phyloP scores from a whole-genome alignment of 2,329 filamentous ascomycete genomes.

The Monosporascus sp. region DNA sequence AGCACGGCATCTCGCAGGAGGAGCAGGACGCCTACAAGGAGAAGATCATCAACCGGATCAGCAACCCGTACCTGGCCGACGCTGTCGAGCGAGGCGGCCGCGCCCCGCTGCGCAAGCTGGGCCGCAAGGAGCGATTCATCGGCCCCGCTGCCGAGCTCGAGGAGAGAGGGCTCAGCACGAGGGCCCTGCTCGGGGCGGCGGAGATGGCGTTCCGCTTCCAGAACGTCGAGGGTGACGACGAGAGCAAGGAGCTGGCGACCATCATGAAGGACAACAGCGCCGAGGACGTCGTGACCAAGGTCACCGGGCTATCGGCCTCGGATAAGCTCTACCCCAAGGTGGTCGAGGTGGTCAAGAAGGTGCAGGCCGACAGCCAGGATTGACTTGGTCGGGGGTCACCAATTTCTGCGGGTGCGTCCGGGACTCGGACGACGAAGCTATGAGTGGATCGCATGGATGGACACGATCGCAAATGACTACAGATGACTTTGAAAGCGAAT shows the following conservation, averaged over 20 bases:
- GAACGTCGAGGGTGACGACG: slow-evolving; percentile 85
- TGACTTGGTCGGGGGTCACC: slow-evolving; percentile 25
- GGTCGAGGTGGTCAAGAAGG: slow-evolving; percentile 73
- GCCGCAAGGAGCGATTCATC: slow-evolving; percentile 92
- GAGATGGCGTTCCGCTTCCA: slow-evolving; percentile 96
- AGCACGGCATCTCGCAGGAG: slow-evolving; percentile 70
- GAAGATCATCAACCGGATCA: slow-evolving; percentile 88
- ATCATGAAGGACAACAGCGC: slow-evolving; percentile 72
- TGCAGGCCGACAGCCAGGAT: slow-evolving; percentile 61
- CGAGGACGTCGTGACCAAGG: slow-evolving; percentile 69
- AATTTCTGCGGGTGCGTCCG: not conserved
- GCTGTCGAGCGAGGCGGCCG: slow-evolving; percentile 92
- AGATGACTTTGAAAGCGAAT: not conserved
- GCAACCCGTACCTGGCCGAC: slow-evolving; percentile 89
- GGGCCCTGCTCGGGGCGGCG: slow-evolving; percentile 71
- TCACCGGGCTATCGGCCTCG: slow-evolving; percentile 71
- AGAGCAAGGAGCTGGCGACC: slow-evolving; percentile 79
- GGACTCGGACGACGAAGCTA: not conserved
- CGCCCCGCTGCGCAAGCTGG: slow-evolving; percentile 88
- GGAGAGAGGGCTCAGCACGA: slow-evolving; percentile 68
- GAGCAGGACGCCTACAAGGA: slow-evolving; percentile 85
- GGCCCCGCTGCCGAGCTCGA: slow-evolving; percentile 86
- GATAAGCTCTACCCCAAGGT: slow-evolving; percentile 77
- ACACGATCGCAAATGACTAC: not conserved
- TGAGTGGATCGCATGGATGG: not conserved